Percentiles rank a stretch among this genome's conserved stretches.
These are phyloP conservation scores for Arthrinium phaeospermum DNA, from an alignment of 2,329 filamentous ascomycete species.

Conservation along the genomic window DNA sequence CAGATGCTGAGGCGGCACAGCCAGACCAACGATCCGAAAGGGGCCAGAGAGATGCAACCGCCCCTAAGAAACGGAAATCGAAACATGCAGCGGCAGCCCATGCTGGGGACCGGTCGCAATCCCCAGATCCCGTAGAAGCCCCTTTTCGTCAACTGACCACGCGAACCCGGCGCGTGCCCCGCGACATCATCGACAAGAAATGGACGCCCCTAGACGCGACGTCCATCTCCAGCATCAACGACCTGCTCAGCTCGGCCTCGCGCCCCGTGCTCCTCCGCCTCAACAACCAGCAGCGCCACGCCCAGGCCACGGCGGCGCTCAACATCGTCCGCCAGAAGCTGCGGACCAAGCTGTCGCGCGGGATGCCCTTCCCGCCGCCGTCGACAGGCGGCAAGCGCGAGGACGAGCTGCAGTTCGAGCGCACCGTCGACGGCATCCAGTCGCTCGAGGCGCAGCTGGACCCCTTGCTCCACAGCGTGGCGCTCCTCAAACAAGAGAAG, in stretches of 20 bases:
- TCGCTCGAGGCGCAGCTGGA: slow-evolving; percentile 64
- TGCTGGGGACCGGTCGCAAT: slow-evolving; percentile 30
- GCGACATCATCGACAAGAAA: slow-evolving; percentile 69
- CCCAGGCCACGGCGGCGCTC: slow-evolving; percentile 62
- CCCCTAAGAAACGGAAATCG: background rate
- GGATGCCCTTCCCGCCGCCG: slow-evolving; percentile 69
- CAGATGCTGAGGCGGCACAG: slow-evolving; percentile 21
- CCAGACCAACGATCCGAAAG: background rate
- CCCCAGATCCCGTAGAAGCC: slow-evolving; percentile 33
- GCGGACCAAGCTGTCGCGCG: slow-evolving; percentile 61
- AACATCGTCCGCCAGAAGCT: slow-evolving; percentile 61
- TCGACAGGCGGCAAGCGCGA: slow-evolving; percentile 53
- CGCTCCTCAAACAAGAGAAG: slow-evolving; percentile 64
- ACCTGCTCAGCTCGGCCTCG: slow-evolving; percentile 63
- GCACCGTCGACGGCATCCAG: slow-evolving; percentile 63
- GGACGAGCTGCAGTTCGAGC: slow-evolving; percentile 70
- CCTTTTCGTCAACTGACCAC: slow-evolving; percentile 58
- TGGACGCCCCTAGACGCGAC: slow-evolving; percentile 64
- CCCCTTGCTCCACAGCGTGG: slow-evolving; percentile 66
- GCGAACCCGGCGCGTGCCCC: slow-evolving; percentile 60
- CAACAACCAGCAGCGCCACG: slow-evolving; percentile 52
- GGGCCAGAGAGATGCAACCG: slow-evolving; percentile 26
- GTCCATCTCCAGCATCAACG: slow-evolving; percentile 60
- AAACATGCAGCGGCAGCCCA: slow-evolving; percentile 19
- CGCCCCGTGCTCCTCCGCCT: slow-evolving; percentile 66